These are phyloP conservation scores for Yamadazyma spencermartinsiae DNA, from an alignment of 1,139 yeast species.

Conservation along the genomic window DNA sequence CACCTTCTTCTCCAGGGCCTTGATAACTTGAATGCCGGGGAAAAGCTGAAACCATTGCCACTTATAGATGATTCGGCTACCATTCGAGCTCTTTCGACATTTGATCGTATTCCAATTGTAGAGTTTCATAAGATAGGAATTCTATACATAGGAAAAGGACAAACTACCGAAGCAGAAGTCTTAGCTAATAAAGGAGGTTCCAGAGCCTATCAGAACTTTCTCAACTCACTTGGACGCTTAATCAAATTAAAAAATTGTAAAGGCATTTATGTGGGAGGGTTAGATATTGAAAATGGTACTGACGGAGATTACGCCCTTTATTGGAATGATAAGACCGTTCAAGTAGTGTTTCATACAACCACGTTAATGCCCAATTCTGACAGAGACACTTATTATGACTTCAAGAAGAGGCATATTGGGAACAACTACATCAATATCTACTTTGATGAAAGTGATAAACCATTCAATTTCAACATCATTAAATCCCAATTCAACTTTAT, in stretches of 20 bases:
- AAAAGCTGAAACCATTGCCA: conserved; percentile 34
- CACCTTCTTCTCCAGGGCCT: conserved; percentile 35
- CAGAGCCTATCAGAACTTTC: conserved; percentile 55
- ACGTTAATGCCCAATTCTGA: conserved; percentile 70
- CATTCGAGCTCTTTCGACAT: conserved; percentile 57
- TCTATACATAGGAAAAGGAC: conserved; percentile 70
- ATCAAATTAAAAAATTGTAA: conserved; percentile 53
- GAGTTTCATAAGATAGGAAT: conserved; percentile 81
- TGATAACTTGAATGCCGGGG: conserved; percentile 23
- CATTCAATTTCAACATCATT: conserved; percentile 70
- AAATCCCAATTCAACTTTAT: conserved; percentile 81
- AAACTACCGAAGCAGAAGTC: conserved; percentile 62
- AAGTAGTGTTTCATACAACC: conserved; percentile 74
- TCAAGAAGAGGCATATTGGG: conserved; percentile 84
- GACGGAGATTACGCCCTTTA: conserved; percentile 79
- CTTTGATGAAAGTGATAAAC: conserved; percentile 68
- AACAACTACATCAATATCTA: conserved; percentile 79
- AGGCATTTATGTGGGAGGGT: conserved; percentile 72
- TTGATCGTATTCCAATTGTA: conserved; percentile 78
- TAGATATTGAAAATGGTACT: conserved; percentile 64
- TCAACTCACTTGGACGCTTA: conserved; percentile 58
- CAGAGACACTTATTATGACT: conserved; percentile 40
- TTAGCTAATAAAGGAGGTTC: conserved; percentile 70
- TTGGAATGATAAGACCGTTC: conserved; percentile 73
- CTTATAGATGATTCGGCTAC: conserved; percentile 50